These are phyloP conservation scores for Luffa aegyptiaca DNA, from an alignment of 306 rosid species.

Conservation along the genomic window DNA sequence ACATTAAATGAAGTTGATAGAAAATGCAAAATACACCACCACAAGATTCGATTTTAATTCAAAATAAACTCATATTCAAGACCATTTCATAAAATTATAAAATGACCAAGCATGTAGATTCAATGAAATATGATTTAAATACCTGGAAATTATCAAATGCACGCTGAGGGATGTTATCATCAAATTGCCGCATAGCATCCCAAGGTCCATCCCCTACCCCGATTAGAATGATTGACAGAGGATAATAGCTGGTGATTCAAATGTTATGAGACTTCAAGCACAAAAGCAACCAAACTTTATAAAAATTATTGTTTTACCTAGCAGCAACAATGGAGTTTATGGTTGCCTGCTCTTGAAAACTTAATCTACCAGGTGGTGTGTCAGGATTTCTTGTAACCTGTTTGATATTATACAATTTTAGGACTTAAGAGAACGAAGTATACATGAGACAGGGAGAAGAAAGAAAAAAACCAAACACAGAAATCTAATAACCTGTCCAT, in stretches of 20 bases:
- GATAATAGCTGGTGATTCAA: conserved; percentile 46
- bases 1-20: background rate
- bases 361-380: conserved; percentile 43
- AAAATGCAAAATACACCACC: background rate
- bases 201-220: conserved; percentile 99
- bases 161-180: conserved; percentile 76
- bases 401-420: background rate
- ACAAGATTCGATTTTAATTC: background rate
- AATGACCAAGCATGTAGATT: background rate
- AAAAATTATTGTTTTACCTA: conserved; percentile 44
- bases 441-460: background rate
- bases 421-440: background rate
- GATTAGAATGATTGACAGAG: conserved; percentile 84
- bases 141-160: conserved; percentile 95
- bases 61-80: background rate
- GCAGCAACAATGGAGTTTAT: conserved; percentile 64
- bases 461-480: conserved; percentile 1
- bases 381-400: conserved; percentile 75
- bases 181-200: conserved; percentile 82
- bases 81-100: background rate
- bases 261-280: conserved; percentile 12
- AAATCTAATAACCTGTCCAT: conserved; percentile 72
- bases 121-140: conserved; percentile 6
- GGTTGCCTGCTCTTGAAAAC: conserved; percentile 83
- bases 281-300: conserved; percentile 10